Evolutionary conservation across 768 basidiomycete species (phyloP).

Genomic region (Mycena sanguinolenta): DNA sequence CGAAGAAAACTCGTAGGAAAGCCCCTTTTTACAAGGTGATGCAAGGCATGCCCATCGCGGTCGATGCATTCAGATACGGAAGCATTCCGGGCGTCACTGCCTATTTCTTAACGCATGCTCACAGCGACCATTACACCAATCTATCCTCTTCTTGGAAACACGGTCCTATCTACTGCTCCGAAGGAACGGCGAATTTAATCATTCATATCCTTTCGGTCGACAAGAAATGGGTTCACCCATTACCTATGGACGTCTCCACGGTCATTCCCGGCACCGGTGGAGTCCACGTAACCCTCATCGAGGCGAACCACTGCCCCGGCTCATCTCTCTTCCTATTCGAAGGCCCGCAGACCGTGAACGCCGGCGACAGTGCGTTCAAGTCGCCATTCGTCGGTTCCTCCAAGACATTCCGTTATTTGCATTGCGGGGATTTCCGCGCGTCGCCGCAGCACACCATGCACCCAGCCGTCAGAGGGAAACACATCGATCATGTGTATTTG

Average conservation of each 20-base stretch:
- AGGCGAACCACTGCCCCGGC: slow-evolving; percentile 98
- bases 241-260: slow-evolving; percentile 84
- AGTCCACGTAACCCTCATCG: slow-evolving; percentile 92
- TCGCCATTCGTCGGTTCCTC: slow-evolving; percentile 79
- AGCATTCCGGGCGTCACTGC: slow-evolving; percentile 89
- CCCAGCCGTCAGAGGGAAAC: slow-evolving; percentile 84
- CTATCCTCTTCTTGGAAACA: slow-evolving; percentile 88
- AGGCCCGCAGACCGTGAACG: slow-evolving; percentile 89
- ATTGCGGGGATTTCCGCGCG: slow-evolving; percentile 95
- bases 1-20: slow-evolving; percentile 69
- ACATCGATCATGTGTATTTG: slow-evolving; percentile 89
- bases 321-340: slow-evolving; percentile 96
- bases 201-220: slow-evolving; percentile 92
- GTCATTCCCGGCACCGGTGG: slow-evolving; percentile 86
- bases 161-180: slow-evolving; percentile 97
- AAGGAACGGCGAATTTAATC: slow-evolving; percentile 93
- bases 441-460: slow-evolving; percentile 90
- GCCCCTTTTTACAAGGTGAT: slow-evolving; percentile 97
- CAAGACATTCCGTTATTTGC: slow-evolving; percentile 87
- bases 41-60: slow-evolving; percentile 97
- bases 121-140: slow-evolving; percentile 97
- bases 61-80: slow-evolving; percentile 97
- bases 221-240: slow-evolving; percentile 87
- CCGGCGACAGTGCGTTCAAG: slow-evolving; percentile 85
- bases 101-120: slow-evolving; percentile 97